These are phyloP conservation scores for Posidonia australis DNA, from an alignment of 106 monocot genomes.

Conservation along the genomic window DNA sequence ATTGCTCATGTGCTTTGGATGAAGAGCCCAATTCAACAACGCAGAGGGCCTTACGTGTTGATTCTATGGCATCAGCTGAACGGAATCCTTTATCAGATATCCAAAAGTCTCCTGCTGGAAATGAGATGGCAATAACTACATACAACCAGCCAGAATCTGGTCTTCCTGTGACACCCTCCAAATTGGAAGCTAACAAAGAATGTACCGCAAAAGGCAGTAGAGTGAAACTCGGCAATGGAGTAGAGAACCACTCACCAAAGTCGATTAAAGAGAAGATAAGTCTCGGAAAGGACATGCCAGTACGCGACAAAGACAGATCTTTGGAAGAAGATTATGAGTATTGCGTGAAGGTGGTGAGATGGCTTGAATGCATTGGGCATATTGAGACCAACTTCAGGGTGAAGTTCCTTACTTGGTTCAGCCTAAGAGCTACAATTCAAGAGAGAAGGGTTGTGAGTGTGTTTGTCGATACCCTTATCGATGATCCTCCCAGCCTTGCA, in stretches of 20 bases:
- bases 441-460: slow-evolving; percentile 33
- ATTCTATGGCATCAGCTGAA: slow-evolving; percentile 19
- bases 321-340: slow-evolving; percentile 45
- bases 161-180: slow-evolving; percentile 28
- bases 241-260: slow-evolving; percentile 9
- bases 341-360: slow-evolving; percentile 61
- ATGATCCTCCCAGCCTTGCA: slow-evolving; percentile 30
- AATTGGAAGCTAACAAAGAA: slow-evolving; percentile 32
- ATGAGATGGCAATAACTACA: slow-evolving; percentile 9
- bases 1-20: slow-evolving; percentile 35
- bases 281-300: not conserved
- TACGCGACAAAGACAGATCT: slow-evolving; percentile 17
- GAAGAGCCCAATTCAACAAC: slow-evolving; percentile 40
- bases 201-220: slow-evolving; percentile 10
- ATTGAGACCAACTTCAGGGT: slow-evolving; percentile 73
- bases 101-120: slow-evolving; percentile 20
- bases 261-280: slow-evolving; percentile 24
- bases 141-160: not conserved
- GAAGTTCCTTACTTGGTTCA: slow-evolving; percentile 94
- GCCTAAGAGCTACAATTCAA: slow-evolving; percentile 41
- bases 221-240: slow-evolving; percentile 3
- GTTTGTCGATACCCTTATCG: slow-evolving; percentile 24
- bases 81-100: slow-evolving; percentile 20
- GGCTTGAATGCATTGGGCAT: slow-evolving; percentile 58
- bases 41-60: slow-evolving; percentile 17